Base-by-base conservation (phyloP, 176 grass and related monocot genomes). In the Oryza punctata region DNA sequence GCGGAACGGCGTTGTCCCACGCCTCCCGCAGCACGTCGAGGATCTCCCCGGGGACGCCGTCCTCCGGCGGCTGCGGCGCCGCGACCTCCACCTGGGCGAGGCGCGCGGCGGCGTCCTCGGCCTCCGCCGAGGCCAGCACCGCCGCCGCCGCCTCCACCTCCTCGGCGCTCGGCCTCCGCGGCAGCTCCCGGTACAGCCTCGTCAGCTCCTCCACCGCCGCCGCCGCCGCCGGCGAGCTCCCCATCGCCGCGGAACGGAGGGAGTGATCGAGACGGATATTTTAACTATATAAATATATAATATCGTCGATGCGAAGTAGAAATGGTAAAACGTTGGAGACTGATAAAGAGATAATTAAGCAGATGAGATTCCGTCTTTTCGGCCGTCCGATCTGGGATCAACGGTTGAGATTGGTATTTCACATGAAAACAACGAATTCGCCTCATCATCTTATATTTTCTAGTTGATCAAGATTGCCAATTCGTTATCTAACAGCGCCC, bases 11-110 rank as follows among this genome's bases (percentile, higher is more conserved):
- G 44, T 88, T 92, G 57, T 21, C 81, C 78, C 67, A 85, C 16
- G 65, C 86, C 78, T 92, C 90, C 45, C 85, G 64, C 18, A 82
- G 81, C 29, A 88, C 45, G 14, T 70, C 72, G 27, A 92, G 74
- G 25, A 92, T 67, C 47, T 92, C 86, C 27, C 81, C 86, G 8
- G 78, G 78, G 37, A 88, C 78, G 21, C 74, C 86, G 0, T 70
- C 43, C 66, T 74, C 72, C 60, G 71, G 65, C 28, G 13, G n/a
- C n/a, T n/a, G 82, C 60, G 82, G 73, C 27, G 68, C 83, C 23
- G 45, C 83, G 28, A 67, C 16, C 29, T 82, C 76, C 6, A 67
- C 72, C 33, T 5, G 33, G 33, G 33, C 33, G 82, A 72, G 12
- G 27, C 18, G 78, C 27, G 68, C 83, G 21, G 45, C 83, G 73